Evolutionary conservation across 2,329 filamentous ascomycete species (phyloP).

Genomic region (Cryphonectria nitschkei): DNA sequence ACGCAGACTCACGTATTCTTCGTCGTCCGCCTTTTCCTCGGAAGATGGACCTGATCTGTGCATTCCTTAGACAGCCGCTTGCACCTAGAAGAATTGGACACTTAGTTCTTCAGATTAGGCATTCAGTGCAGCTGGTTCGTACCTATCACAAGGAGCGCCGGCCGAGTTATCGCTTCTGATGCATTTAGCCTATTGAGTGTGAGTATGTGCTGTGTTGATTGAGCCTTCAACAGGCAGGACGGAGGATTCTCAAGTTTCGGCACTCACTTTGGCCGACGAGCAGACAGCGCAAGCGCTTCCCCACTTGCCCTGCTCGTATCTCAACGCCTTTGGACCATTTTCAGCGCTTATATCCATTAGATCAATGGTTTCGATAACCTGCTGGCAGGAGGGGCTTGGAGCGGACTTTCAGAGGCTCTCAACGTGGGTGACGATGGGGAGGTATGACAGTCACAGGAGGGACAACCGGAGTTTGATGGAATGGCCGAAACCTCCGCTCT

Average conservation of each 20-base stretch:
- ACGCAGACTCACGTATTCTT: conserved; percentile 52
- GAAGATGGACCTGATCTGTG: conserved; percentile 50
- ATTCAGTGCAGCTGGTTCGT: conserved; percentile 2
- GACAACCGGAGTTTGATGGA: conserved; percentile 4
- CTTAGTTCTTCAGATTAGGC: neutral
- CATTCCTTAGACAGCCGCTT: conserved; percentile 54
- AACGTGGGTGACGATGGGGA: neutral
- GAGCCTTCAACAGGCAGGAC: neutral
- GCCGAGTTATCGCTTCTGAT: conserved; percentile 13
- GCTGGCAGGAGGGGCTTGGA: neutral
- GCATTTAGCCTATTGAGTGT: conserved; percentile 24
- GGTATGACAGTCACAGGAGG: neutral
- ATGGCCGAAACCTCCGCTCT: neutral
- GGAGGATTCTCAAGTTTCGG: neutral
- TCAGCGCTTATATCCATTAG: conserved; percentile 9
- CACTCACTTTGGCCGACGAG: conserved; percentile 26
- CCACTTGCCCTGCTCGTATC: conserved; percentile 25
- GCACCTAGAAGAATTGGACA: conserved; percentile 42
- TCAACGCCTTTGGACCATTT: neutral
- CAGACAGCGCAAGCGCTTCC: conserved; percentile 28
- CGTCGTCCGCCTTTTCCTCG: conserved; percentile 54
- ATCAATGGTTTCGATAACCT: neutral
- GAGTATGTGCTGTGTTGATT: neutral
- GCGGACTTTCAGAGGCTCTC: conserved; percentile 10
- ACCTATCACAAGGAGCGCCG: conserved; percentile 37